A percentile compares a stretch with the other conserved stretches of the same genome.
phyloP scores from a whole-genome alignment of 331 rosid species.

The Dryas integrifolia region DNA sequence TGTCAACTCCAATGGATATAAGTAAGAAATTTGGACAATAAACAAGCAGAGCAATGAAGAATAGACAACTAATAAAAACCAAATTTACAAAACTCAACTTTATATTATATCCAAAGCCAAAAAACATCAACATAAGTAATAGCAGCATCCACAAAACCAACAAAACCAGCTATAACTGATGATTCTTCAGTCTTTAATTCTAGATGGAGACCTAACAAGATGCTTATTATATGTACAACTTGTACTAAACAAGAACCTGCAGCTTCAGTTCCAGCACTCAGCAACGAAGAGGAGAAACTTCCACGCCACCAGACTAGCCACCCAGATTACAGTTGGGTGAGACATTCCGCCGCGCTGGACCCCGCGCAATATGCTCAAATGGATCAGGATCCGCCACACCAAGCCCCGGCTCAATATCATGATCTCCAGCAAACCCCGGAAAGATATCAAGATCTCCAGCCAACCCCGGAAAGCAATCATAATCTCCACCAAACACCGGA shows the following conservation, averaged over 20 bases:
- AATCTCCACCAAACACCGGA: constrained; percentile 42
- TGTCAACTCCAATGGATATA: not conserved
- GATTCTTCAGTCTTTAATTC: not conserved
- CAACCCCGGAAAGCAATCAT: constrained; percentile 38
- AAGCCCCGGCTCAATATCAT: no score
- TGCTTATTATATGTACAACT: not conserved
- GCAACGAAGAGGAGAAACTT: not conserved
- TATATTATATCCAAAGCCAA: constrained; percentile 1
- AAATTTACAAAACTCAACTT: not conserved
- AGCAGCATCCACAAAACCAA: not conserved
- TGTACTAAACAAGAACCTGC: constrained; percentile 15
- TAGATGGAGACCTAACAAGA: not conserved
- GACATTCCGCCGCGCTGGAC: constrained; percentile 20
- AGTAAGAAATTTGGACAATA: not conserved
- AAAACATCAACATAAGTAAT: not conserved
- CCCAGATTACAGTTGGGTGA: constrained; percentile 29
- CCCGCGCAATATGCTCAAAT: no score
- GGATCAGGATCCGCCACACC: no score
- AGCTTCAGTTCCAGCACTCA: constrained; percentile 7
- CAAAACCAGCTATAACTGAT: not conserved
- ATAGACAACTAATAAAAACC: not conserved
- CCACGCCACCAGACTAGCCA: constrained; percentile 13
- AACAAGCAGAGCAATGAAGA: not conserved
- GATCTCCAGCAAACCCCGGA: no score
- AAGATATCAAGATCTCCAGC: not conserved